Evolutionary conservation across 305 asterid genomes (phyloP).

Genomic region (Nicotiana rustica): DNA sequence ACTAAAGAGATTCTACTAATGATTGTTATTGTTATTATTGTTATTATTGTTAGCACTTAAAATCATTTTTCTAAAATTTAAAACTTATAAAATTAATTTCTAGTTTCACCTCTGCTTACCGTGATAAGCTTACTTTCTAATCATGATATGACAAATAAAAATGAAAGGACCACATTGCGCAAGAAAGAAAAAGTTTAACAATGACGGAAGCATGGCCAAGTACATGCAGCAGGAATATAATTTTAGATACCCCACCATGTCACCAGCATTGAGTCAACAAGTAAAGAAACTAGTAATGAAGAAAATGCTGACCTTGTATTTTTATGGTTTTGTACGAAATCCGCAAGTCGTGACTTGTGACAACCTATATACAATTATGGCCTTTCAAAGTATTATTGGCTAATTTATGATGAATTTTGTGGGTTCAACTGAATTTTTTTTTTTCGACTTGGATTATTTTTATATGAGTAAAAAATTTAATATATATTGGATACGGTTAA

Average conservation of each 20-base stretch:
- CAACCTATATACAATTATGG: not conserved
- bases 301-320: not conserved
- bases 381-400: too few species aligned
- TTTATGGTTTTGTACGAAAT: not conserved
- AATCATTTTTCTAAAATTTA: too few species aligned
- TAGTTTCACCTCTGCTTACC: not conserved
- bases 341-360: not conserved
- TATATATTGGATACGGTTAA: too few species aligned
- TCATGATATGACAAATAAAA: not conserved
- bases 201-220: not conserved
- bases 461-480: too few species aligned
- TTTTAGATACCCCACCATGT: not conserved
- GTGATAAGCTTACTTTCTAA: not conserved
- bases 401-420: too few species aligned
- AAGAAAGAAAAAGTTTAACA: not conserved
- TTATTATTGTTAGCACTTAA: too few species aligned
- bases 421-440: too few species aligned
- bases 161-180: constrained; percentile 6
- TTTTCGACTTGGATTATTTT: too few species aligned
- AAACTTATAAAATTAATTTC: too few species aligned
- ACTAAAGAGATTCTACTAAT: too few species aligned
- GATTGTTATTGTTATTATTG: too few species aligned
- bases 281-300: not conserved
- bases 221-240: constrained; percentile 9
- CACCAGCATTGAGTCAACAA: not conserved